Conservation (phyloP, 2,329 filamentous ascomycete species). For the Lachnellula willkommii region DNA sequence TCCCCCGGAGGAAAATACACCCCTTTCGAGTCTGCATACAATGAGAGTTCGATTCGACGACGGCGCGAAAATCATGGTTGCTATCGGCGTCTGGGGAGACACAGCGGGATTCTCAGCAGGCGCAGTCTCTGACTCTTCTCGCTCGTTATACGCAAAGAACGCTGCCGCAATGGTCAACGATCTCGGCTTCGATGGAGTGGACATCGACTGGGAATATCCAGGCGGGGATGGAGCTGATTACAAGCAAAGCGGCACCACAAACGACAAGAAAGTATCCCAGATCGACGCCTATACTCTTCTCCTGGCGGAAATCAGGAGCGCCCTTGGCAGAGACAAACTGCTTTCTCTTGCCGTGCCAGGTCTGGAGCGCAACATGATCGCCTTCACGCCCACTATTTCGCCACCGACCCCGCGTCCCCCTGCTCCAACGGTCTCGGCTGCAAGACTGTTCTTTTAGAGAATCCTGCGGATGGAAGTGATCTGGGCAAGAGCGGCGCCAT, state of each 20-base stretch:
- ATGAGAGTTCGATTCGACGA: slow-evolving; percentile 33
- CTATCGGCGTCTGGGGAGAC: slow-evolving; percentile 72
- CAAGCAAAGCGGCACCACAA: slow-evolving; percentile 49
- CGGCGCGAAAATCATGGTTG: slow-evolving; percentile 61
- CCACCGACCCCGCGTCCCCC: slow-evolving; percentile 39
- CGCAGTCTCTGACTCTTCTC: slow-evolving; percentile 45
- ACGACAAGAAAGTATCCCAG: slow-evolving; percentile 54
- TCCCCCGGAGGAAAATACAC: slow-evolving; percentile 15
- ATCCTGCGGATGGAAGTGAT: slow-evolving; percentile 25
- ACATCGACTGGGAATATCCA: slow-evolving; percentile 50
- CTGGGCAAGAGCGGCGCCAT: slow-evolving; percentile 8
- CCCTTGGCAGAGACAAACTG: slow-evolving; percentile 51
- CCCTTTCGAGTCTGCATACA: slow-evolving; percentile 14
- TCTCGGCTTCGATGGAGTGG: slow-evolving; percentile 60
- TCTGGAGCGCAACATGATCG: slow-evolving; percentile 59
- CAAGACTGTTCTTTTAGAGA: slow-evolving; percentile 50
- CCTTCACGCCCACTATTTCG: slow-evolving; percentile 62
- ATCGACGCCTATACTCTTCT: slow-evolving; percentile 59
- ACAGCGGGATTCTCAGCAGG: slow-evolving; percentile 56
- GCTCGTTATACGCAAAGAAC: slow-evolving; percentile 57
- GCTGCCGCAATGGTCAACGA: slow-evolving; percentile 56
- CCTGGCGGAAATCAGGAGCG: slow-evolving; percentile 51
- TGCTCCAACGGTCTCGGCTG: slow-evolving; percentile 45
- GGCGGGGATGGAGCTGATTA: slow-evolving; percentile 68
- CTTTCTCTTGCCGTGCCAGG: slow-evolving; percentile 67